Evolutionary conservation across 805 yeast genomes (phyloP), one percentile per base, ranked within the genome.

Genomic region (Hanseniaspora mollemarum): DNA sequence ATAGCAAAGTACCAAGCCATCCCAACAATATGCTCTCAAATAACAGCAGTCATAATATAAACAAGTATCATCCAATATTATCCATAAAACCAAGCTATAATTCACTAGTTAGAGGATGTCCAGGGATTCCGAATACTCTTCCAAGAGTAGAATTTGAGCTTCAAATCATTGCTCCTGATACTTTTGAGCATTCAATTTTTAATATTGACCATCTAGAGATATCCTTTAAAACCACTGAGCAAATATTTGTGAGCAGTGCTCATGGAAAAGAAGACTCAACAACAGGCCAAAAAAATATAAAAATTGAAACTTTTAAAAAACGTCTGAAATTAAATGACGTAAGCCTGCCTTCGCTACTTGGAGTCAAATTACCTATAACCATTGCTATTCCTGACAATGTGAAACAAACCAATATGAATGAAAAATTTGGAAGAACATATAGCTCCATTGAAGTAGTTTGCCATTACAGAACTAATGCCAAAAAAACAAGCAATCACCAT

Each of bases 61-160:
- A 32, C 26, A 49, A 38, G 58, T 55, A 64, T 13, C 56, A 57
- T 41, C 69, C 69, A 4, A 60, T 64, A 2, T 59, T 66, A 37
- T 62, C 68, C 0, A 40, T 80, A 43, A 74, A 73, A 49, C 75
- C 81, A 2, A 71, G 78, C 35, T 74, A 73, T 43, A 67, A 69
- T 26, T 69, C 77, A n/a, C 65, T 76, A 0, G 76, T 80, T 1
- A 65, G 72, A 45, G 87, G 87, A 2, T 77, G 83, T 62, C 85
- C 86, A 0, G 87, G 87, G 0, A 77, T 80, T 1, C 77, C 81
- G 1, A 71, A 77, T 46, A 78, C 76, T 2, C 62, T 71, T 44
- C 85, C 86, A 1, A 70, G 83, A 26, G 66, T 80, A 2, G 77
- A 78, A 49, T 77, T 83, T 8, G 73, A 71, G 24, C 59, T 80